Evolutionary conservation across 352 stramenopile genomes (phyloP).

Genomic region (Globisporangium mamillatum): DNA sequence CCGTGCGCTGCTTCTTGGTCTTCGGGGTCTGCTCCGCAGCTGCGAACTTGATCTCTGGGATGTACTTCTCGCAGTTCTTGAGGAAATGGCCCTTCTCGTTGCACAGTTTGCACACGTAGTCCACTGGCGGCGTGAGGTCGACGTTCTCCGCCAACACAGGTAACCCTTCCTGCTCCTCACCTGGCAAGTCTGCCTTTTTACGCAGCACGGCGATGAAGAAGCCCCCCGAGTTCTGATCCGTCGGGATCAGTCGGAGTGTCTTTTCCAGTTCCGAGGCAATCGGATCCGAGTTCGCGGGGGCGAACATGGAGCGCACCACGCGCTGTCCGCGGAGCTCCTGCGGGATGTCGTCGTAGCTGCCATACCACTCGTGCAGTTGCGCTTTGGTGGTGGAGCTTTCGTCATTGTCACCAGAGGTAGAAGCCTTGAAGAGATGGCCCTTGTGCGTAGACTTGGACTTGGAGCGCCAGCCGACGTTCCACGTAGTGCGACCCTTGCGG

Average conservation of each 20-base stretch:
- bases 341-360: slow-evolving; percentile 52
- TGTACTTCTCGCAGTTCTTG: slow-evolving; percentile 65
- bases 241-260: slow-evolving; percentile 94
- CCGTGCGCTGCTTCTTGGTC: slow-evolving; percentile 49
- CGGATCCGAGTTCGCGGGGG: slow-evolving; percentile 34
- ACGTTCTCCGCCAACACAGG: slow-evolving; percentile 42
- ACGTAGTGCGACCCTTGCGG: slow-evolving; percentile 51
- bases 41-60: slow-evolving; percentile 44
- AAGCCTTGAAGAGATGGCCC: slow-evolving; percentile 60
- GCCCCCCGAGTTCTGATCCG: slow-evolving; percentile 97
- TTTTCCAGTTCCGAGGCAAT: slow-evolving; percentile 65
- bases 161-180: slow-evolving; percentile 51
- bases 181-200: slow-evolving; percentile 72
- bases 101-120: slow-evolving; percentile 83
- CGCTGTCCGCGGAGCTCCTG: slow-evolving; percentile 65
- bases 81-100: slow-evolving; percentile 60
- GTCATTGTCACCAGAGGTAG: slow-evolving; percentile 9
- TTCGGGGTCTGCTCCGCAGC: slow-evolving; percentile 28
- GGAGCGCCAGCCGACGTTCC: slow-evolving; percentile 82
- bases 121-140: slow-evolving; percentile 34
- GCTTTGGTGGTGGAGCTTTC: slow-evolving; percentile 2
- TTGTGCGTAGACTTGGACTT: slow-evolving; percentile 87
- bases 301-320: slow-evolving; percentile 84
- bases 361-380: slow-evolving; percentile 76
- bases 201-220: slow-evolving; percentile 98